phyloP scores from a whole-genome alignment of 129 eudicot species.

The Smallanthus sonchifolius region DNA sequence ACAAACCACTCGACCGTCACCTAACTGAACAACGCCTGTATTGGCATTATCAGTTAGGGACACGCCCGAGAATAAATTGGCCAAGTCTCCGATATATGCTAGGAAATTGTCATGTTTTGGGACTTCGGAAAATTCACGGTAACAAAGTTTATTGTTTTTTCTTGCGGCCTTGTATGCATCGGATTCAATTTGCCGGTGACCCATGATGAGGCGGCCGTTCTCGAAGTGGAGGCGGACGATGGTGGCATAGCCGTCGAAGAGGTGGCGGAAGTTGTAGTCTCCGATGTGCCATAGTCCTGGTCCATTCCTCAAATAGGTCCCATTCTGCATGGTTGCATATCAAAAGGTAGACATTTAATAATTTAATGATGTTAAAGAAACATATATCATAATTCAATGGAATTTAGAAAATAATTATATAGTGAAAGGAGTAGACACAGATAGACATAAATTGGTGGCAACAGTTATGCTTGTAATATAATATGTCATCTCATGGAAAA shows the following conservation, averaged over 20 bases:
- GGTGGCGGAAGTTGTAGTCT: conserved; percentile 91
- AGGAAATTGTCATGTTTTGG: conserved; percentile 78
- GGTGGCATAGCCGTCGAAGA: conserved; percentile 98
- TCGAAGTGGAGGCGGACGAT: conserved; percentile 78
- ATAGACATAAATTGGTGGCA: conserved; percentile 25
- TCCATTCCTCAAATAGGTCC: conserved; percentile 89
- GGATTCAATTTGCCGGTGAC: conserved; percentile 83
- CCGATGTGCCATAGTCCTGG: conserved; percentile 93
- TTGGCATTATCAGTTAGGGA: conserved; percentile 91
- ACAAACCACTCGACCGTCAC: conserved; percentile 87
- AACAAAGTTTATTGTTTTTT: conserved; percentile 62
- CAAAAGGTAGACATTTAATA: background rate
- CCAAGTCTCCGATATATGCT: conserved; percentile 71
- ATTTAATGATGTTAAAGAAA: background rate
- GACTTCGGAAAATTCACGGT: conserved; percentile 89
- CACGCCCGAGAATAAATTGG: conserved; percentile 76
- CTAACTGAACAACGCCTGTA: conserved; percentile 80
- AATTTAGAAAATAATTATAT: background rate
- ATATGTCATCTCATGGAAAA: conserved; percentile 10
- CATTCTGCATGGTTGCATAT: conserved; percentile 55
- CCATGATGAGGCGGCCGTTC: conserved; percentile 66
- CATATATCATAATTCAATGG: background rate
- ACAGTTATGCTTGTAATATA: conserved; percentile 19
- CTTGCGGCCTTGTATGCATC: conserved; percentile 91
- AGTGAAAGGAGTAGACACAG: conserved; percentile 13